A percentile compares a stretch with the other conserved stretches of the same genome.
These are phyloP conservation scores for Myriosclerotinia duriaeana DNA, from an alignment of 2,329 filamentous ascomycete species.

Conservation along the genomic window DNA sequence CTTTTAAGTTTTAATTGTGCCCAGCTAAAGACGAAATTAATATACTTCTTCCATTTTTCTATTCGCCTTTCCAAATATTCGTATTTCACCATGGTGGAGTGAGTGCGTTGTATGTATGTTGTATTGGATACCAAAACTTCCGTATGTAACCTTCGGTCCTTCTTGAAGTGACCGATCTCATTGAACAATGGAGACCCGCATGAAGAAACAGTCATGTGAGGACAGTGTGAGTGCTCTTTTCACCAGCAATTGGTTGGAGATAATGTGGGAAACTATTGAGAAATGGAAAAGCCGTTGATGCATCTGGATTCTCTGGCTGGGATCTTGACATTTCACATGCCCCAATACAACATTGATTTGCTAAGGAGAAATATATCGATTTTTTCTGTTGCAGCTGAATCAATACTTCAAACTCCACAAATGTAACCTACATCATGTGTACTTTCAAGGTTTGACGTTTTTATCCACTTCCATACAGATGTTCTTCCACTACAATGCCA, in stretches of 20 bases:
- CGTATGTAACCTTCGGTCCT: conserved; percentile 27
- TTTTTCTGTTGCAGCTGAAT: conserved; percentile 9
- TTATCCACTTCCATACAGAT: conserved; percentile 19
- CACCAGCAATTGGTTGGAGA: conserved; percentile 30
- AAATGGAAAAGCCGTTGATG: conserved; percentile 14
- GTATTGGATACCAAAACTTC: conserved; percentile 19
- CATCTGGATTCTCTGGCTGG: conserved; percentile 14
- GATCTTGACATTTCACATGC: conserved; percentile 9
- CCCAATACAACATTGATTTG: conserved; percentile 15
- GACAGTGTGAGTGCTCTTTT: conserved; percentile 34
- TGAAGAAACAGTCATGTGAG: conserved; percentile 39
- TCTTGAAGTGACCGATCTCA: conserved; percentile 30
- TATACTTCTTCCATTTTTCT: background rate
- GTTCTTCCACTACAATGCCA: conserved; percentile 12
- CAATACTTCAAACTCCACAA: conserved; percentile 20
- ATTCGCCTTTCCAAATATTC: conserved; percentile 2
- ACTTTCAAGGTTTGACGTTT: background rate
- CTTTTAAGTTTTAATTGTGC: background rate
- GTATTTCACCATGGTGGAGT: conserved; percentile 4
- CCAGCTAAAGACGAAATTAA: conserved; percentile 3
- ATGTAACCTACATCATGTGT: conserved; percentile 24
- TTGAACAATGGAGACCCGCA: conserved; percentile 36
- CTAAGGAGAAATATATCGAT: background rate
- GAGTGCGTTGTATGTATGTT: background rate
- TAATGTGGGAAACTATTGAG: background rate